A percentile compares a stretch with the other conserved stretches of the same genome.
phyloP scores from a whole-genome alignment of 2,329 filamentous ascomycete species.

The Zymoseptoria passerinii region DNA sequence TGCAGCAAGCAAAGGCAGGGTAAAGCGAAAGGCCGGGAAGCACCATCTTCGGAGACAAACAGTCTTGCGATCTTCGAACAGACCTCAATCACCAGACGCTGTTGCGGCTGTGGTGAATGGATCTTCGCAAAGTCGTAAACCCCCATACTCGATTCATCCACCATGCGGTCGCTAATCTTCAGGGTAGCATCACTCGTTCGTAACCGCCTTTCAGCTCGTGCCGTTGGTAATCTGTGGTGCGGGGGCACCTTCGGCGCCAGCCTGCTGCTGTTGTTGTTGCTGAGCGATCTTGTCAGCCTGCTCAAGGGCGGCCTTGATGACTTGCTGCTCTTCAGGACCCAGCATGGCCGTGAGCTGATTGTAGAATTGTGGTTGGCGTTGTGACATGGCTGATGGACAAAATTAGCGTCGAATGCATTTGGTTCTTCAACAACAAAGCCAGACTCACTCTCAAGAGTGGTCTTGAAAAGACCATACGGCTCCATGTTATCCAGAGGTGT shows the following conservation, averaged over 20 bases:
- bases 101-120: not conserved
- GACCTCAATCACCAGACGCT: not conserved
- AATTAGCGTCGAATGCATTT: slow-evolving; percentile 22
- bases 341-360: slow-evolving; percentile 69
- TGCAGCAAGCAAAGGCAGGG: not conserved
- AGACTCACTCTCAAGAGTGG: slow-evolving; percentile 68
- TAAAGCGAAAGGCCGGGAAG: not conserved
- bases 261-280: slow-evolving; percentile 15
- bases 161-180: not conserved
- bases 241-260: slow-evolving; percentile 1
- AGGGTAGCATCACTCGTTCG: not conserved
- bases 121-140: not conserved
- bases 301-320: slow-evolving; percentile 70
- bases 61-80: not conserved
- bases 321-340: slow-evolving; percentile 67
- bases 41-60: not conserved
- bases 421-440: not conserved
- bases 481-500: slow-evolving; percentile 93
- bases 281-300: slow-evolving; percentile 52
- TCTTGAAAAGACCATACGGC: slow-evolving; percentile 83
- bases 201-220: not conserved
- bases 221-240: not conserved
- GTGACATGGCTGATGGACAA: slow-evolving; percentile 62
- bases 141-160: not conserved
- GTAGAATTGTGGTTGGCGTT: slow-evolving; percentile 85